phyloP scores from a whole-genome alignment of 495 filamentous ascomycete genomes.

The Xylaria grammica region DNA sequence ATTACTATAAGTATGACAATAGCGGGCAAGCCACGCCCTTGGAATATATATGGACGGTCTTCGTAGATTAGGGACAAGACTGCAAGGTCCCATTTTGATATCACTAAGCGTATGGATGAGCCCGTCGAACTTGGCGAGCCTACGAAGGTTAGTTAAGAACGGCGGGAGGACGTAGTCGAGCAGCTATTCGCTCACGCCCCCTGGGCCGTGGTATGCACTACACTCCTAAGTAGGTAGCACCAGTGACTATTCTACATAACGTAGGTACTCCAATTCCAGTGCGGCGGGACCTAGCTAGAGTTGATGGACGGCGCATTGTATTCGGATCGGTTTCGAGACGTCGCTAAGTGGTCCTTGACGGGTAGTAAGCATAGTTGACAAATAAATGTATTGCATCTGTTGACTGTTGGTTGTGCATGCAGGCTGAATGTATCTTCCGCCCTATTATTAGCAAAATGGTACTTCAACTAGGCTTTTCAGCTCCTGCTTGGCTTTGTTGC shows the following conservation, averaged over 20 bases:
- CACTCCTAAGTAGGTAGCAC: no score
- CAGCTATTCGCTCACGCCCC: no score
- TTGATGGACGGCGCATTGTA: not conserved
- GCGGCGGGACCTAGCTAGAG: not conserved
- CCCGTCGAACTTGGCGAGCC: not conserved
- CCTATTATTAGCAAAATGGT: constrained; percentile 16
- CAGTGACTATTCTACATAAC: no score
- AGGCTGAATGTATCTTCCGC: not conserved
- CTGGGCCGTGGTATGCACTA: no score
- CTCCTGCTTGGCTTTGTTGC: not conserved
- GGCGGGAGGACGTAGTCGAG: not conserved
- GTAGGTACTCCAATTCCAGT: no score
- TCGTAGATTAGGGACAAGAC: not conserved
- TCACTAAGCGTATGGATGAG: not conserved
- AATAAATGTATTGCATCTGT: constrained; percentile 1
- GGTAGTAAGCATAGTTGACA: constrained; percentile 21
- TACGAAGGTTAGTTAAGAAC: not conserved
- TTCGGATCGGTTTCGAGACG: constrained; percentile 7
- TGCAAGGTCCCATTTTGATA: constrained; percentile 1
- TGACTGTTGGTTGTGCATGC: no score
- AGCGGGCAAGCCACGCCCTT: constrained; percentile 10
- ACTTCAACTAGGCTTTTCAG: constrained; percentile 9
- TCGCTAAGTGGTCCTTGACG: not conserved
- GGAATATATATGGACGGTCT: not conserved
- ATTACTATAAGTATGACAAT: not conserved